These are phyloP conservation scores for Botrytis tulipae DNA, from an alignment of 2,329 filamentous ascomycete genomes.

Conservation along the genomic window DNA sequence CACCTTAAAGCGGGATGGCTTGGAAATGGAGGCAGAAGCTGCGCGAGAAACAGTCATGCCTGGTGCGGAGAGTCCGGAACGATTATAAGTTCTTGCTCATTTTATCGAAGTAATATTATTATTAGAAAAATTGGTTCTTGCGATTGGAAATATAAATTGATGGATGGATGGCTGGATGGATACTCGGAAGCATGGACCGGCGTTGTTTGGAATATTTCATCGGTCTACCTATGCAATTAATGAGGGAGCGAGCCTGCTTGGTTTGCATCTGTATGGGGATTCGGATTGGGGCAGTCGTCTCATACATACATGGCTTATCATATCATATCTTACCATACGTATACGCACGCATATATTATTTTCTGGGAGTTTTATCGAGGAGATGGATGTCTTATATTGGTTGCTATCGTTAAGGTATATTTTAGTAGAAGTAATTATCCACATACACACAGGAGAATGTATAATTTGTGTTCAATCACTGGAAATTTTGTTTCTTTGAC, in stretches of 20 bases:
- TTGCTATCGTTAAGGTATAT: neutral
- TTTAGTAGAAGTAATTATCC: neutral
- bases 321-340: neutral
- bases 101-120: neutral
- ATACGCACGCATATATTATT: neutral
- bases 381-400: neutral
- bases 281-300: neutral
- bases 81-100: slow-evolving; percentile 22
- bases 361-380: neutral
- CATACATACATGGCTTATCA: neutral
- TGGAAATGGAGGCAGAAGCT: slow-evolving; percentile 46
- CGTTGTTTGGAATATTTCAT: neutral
- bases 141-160: neutral
- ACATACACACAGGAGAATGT: neutral
- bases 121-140: neutral
- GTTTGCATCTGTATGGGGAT: neutral
- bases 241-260: neutral
- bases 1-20: slow-evolving; percentile 42
- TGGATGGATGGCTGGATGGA: neutral
- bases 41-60: slow-evolving; percentile 41
- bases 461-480: neutral
- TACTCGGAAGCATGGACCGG: neutral
- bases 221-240: too few relatives aligned
- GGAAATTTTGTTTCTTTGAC: neutral
- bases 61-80: slow-evolving; percentile 31